phyloP scores from a whole-genome alignment of 2,329 filamentous ascomycete genomes.

The Pseudocercospora pini-densiflorae region DNA sequence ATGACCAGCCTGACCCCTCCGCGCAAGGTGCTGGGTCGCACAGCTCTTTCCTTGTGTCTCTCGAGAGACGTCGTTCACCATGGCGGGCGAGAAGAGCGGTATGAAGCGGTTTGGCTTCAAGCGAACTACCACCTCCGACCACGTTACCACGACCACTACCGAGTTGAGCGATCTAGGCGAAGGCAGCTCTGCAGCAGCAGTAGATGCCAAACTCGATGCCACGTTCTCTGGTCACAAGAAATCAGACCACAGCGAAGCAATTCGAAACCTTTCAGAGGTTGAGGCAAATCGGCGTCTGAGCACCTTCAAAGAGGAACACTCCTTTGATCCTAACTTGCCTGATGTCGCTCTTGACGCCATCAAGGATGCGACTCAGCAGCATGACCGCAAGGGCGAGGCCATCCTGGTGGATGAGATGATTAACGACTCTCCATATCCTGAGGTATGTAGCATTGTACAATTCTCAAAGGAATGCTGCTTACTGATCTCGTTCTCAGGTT shows the following conservation, averaged over 20 bases:
- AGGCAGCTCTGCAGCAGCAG: slow-evolving; percentile 11
- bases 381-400: slow-evolving; percentile 61
- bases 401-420: slow-evolving; percentile 64
- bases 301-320: slow-evolving; percentile 64
- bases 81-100: slow-evolving; percentile 21
- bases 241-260: slow-evolving; percentile 18
- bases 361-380: slow-evolving; percentile 60
- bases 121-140: slow-evolving; percentile 30
- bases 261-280: slow-evolving; percentile 29
- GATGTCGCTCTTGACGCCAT: slow-evolving; percentile 65
- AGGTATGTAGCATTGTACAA: slow-evolving; percentile 54
- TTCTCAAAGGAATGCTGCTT: neutral
- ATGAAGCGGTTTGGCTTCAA: slow-evolving; percentile 33
- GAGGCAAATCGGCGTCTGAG: slow-evolving; percentile 47
- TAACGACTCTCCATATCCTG: slow-evolving; percentile 70
- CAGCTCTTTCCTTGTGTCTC: neutral
- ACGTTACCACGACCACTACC: slow-evolving; percentile 15
- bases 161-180: slow-evolving; percentile 19
- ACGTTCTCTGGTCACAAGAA: slow-evolving; percentile 26
- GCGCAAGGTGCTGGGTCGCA: neutral
- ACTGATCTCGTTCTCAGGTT: slow-evolving; percentile 24
- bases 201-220: slow-evolving; percentile 23
- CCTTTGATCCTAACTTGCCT: slow-evolving; percentile 69
- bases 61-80: neutral
- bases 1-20: neutral